A percentile compares a stretch with the other conserved stretches of the same genome.
Evolutionary conservation across 2,329 filamentous ascomycete genomes (phyloP).

Genomic region (Trichoderma gracile): DNA sequence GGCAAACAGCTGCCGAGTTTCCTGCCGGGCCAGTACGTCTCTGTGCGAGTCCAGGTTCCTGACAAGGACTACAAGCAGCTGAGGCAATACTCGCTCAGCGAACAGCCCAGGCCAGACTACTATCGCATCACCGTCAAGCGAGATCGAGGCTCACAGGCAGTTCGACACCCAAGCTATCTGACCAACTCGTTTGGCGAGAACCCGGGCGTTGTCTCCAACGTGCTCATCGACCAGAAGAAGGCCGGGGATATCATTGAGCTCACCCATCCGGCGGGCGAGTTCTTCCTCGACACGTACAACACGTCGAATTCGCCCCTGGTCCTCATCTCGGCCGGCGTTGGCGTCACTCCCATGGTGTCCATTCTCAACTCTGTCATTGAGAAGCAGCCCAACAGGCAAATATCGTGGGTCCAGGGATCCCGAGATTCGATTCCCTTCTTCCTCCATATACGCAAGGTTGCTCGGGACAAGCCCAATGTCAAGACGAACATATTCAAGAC

Average conservation of each 20-base stretch:
- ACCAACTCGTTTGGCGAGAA: conserved; percentile 43
- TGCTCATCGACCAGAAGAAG: conserved; percentile 62
- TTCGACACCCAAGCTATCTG: conserved; percentile 31
- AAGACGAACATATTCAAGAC: conserved; percentile 53
- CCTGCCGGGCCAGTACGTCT: conserved; percentile 72
- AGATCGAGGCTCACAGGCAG: conserved; percentile 55
- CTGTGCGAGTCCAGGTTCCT: conserved; percentile 59
- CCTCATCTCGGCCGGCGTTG: conserved; percentile 62
- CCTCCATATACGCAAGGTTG: conserved; percentile 50
- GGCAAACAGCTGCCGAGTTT: conserved; percentile 61
- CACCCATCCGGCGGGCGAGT: conserved; percentile 66
- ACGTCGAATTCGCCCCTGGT: conserved; percentile 51
- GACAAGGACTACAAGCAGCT: conserved; percentile 61
- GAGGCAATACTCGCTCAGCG: conserved; percentile 72
- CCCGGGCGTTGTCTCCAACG: conserved; percentile 68
- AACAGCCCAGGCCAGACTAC: conserved; percentile 60
- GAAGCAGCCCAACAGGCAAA: conserved; percentile 47
- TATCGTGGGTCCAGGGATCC: conserved; percentile 63
- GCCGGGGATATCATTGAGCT: conserved; percentile 65
- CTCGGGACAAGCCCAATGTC: conserved; percentile 40
- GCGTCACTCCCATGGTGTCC: conserved; percentile 60
- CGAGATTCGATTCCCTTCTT: conserved; percentile 55
- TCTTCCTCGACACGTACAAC: conserved; percentile 52
- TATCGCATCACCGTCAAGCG: conserved; percentile 73
- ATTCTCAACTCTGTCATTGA: conserved; percentile 58